A percentile compares a stretch with the other conserved stretches of the same genome.
phyloP scores from a whole-genome alignment of 2,329 filamentous ascomycete genomes.

The Leptographium lundbergii region DNA sequence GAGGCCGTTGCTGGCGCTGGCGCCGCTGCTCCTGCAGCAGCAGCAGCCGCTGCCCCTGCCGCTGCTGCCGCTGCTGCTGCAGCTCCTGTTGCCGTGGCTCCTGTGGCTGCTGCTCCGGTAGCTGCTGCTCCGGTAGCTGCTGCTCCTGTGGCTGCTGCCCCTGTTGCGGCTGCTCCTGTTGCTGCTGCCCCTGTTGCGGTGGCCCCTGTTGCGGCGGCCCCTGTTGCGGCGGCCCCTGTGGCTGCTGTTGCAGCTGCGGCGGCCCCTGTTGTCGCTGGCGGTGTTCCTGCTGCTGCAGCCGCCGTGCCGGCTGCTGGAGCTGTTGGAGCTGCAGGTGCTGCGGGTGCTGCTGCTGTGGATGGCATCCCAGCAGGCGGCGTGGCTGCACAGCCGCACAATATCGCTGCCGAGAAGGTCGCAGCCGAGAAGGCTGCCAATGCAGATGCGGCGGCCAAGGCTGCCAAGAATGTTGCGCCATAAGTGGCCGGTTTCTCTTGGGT shows the following conservation, averaged over 20 bases:
- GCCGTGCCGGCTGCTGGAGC: not conserved
- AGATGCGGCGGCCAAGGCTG: not conserved
- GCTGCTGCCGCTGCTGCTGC: not conserved
- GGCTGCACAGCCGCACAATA: not conserved
- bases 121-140: not conserved
- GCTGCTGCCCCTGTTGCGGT: not conserved
- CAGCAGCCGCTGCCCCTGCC: not conserved
- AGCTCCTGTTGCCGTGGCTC: not conserved
- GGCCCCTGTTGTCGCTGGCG: not conserved
- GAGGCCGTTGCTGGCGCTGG: not conserved
- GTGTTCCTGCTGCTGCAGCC: not conserved
- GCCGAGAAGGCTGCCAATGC: conserved; percentile 1
- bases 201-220: not conserved
- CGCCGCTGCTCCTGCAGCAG: not conserved
- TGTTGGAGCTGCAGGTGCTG: not conserved
- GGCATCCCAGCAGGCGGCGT: not conserved
- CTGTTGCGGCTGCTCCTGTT: not conserved
- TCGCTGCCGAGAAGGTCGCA: conserved; percentile 5
- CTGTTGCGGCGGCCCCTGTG: not conserved
- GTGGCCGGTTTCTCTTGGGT: too few relatives aligned
- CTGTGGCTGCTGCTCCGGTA: not conserved
- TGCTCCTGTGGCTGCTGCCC: not conserved
- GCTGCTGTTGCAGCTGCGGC: not conserved
- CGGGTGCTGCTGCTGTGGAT: not conserved
- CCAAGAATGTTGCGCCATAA: conserved; percentile 5